Conservation (phyloP, 768 basidiomycete genomes). For the Hericium rajendrae region DNA sequence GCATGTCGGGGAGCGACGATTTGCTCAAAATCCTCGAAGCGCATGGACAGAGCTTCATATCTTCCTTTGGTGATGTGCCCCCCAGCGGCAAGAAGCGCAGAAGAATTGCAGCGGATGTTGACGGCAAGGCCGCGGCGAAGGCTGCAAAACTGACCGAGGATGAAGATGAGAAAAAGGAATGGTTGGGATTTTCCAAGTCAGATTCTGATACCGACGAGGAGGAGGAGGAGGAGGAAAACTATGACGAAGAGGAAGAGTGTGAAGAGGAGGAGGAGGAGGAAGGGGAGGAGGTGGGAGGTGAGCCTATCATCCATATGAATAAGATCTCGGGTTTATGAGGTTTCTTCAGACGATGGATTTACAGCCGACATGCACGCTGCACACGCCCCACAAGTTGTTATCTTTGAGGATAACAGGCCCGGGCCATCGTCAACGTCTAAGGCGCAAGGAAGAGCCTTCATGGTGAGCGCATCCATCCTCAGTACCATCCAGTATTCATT, state of each 20-base stretch:
- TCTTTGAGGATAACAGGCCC: slow-evolving; percentile 38
- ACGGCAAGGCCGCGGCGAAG: not conserved
- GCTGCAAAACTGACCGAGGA: slow-evolving; percentile 2
- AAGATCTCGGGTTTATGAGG: not conserved
- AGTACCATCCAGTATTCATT: not conserved
- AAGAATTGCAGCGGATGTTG: not conserved
- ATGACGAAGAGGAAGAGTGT: slow-evolving; percentile 23
- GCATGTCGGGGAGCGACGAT: slow-evolving; percentile 9
- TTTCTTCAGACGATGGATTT: slow-evolving; percentile 33
- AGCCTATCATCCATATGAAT: not conserved
- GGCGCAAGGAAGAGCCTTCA: slow-evolving; percentile 56
- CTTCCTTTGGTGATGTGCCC: slow-evolving; percentile 26
- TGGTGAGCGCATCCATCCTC: slow-evolving; percentile 38
- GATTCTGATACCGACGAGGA: not conserved
- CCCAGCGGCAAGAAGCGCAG: slow-evolving; percentile 15
- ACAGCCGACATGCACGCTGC: slow-evolving; percentile 22
- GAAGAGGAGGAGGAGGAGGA: not conserved
- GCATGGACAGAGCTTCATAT: slow-evolving; percentile 38
- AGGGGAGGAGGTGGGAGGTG: not conserved
- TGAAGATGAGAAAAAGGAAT: slow-evolving; percentile 5
- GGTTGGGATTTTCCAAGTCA: slow-evolving; percentile 2
- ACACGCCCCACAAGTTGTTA: slow-evolving; percentile 30
- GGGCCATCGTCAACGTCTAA: slow-evolving; percentile 17
- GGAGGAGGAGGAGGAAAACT: not conserved
- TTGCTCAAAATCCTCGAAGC: slow-evolving; percentile 34